Evolutionary conservation across 352 stramenopile species (phyloP), one percentile per base, ranked within the genome.

Genomic region (Phytophthora multivora): DNA sequence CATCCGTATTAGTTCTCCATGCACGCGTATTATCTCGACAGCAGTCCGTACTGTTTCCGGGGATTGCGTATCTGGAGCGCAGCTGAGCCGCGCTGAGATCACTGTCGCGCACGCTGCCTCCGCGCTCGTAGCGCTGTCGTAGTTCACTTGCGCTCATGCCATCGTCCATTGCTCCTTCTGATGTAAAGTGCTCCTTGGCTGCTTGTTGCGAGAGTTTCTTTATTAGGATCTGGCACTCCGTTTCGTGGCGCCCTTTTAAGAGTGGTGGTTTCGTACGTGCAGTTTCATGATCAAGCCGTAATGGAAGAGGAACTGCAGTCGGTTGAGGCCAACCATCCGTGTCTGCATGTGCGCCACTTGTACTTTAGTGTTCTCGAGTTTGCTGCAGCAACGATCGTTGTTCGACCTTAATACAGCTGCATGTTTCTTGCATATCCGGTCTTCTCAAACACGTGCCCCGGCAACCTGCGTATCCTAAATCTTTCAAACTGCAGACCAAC

Each of bases 1-100:
- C 5, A 58, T 13, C 13, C 19, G 4, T 5, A 42, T 43, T 48
- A 59, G 42, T 5, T 12, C 4, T 33, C 9, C 4, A 33, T 13
- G 28, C 28, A 33, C 28, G 28, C 3, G 28, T 33, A 31, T 4
- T 33, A 33, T 33, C 28, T 33, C 28, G 28, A 30, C 10, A 13
- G 28, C 28, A 33, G 28, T 33, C 28, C 28, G 56, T 80, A 94
- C 85, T 94, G 75, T 94, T 94, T 43, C 69, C 71, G 15, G 84
- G 69, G 57, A 94, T 94, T 30, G 85, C 83, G 63, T 94, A 92
- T 69, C 85, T 78, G 19, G 85, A 87, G 8, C 83, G 83, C 18
- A 94, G 61, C 52, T 94, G 85, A 8, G 83, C 85, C 0, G 85
- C 85, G 41, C 81, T 94, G 39, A 94, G 72, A 63, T 94, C 83